Evolutionary conservation across 805 yeast species (phyloP).

Genomic region (Yarrowia phangngaensis): DNA sequence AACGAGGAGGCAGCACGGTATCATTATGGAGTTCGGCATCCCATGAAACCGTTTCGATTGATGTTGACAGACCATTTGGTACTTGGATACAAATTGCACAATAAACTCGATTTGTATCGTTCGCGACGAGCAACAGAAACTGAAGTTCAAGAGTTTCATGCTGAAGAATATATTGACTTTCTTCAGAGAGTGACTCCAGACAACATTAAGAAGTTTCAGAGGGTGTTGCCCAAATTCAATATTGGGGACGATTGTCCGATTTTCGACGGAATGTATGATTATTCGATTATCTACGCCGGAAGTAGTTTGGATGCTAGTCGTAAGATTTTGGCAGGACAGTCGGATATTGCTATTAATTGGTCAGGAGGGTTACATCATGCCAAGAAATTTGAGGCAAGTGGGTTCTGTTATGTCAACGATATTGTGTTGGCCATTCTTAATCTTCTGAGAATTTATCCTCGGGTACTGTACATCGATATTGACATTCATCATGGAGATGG

Average conservation of each 20-base stretch:
- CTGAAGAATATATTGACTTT: conserved; percentile 80
- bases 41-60: conserved; percentile 96
- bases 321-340: conserved; percentile 70
- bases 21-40: conserved; percentile 91
- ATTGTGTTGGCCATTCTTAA: conserved; percentile 81
- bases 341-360: conserved; percentile 89
- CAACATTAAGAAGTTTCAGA: conserved; percentile 55
- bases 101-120: conserved; percentile 82
- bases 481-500: conserved; percentile 96
- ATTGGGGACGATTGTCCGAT: conserved; percentile 95
- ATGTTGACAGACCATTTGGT: conserved; percentile 93
- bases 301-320: conserved; percentile 90
- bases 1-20: conserved; percentile 75
- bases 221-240: conserved; percentile 64
- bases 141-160: conserved; percentile 77
- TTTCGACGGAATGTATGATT: conserved; percentile 91
- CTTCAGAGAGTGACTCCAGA: conserved; percentile 74
- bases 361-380: conserved; percentile 95
- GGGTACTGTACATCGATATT: conserved; percentile 83
- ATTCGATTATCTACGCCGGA: conserved; percentile 80
- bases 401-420: conserved; percentile 87
- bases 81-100: conserved; percentile 76
- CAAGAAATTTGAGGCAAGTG: conserved; percentile 82
- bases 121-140: conserved; percentile 79
- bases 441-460: conserved; percentile 72